phyloP scores from a whole-genome alignment of 2,329 filamentous ascomycete species.

The Colletotrichum sansevieriae region DNA sequence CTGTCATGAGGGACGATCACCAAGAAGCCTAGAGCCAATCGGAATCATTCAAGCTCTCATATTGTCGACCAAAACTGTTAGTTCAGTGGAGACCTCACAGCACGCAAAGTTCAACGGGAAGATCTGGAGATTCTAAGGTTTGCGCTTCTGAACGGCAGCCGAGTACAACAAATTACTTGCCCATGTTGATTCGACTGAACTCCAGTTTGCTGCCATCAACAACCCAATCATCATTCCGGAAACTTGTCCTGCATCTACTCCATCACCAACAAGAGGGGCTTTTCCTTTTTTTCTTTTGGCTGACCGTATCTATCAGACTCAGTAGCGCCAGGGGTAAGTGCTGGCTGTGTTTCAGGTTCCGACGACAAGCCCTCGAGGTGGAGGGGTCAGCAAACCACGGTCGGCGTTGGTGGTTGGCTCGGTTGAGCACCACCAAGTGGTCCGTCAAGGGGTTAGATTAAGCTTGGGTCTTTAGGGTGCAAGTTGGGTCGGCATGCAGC shows the following conservation, averaged over 20 bases:
- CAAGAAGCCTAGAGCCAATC: conserved; percentile 23
- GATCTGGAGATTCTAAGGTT: conserved; percentile 23
- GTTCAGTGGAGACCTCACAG: conserved; percentile 6
- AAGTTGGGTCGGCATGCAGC: conserved; percentile 9
- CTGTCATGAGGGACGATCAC: conserved; percentile 20
- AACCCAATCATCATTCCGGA: neutral
- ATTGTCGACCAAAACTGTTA: conserved; percentile 1
- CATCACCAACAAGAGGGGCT: neutral
- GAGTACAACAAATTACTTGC: neutral
- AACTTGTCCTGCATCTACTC: neutral
- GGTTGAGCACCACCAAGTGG: conserved; percentile 6
- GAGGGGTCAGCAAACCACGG: conserved; percentile 5
- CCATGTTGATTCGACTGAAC: neutral
- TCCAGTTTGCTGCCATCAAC: neutral
- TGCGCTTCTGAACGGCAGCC: conserved; percentile 13
- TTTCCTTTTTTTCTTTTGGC: neutral
- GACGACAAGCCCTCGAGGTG: conserved; percentile 19
- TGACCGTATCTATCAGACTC: conserved; percentile 21
- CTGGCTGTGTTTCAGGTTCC: conserved; percentile 38
- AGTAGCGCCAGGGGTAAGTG: conserved; percentile 37
- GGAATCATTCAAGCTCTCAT: conserved; percentile 32
- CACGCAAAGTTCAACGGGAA: conserved; percentile 8
- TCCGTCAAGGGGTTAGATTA: conserved; percentile 31
- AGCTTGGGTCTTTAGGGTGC: conserved; percentile 23
- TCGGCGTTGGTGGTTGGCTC: conserved; percentile 23